Base-by-base conservation (phyloP, 2,329 filamentous ascomycete genomes). In the Aspergillus fumigatus region DNA sequence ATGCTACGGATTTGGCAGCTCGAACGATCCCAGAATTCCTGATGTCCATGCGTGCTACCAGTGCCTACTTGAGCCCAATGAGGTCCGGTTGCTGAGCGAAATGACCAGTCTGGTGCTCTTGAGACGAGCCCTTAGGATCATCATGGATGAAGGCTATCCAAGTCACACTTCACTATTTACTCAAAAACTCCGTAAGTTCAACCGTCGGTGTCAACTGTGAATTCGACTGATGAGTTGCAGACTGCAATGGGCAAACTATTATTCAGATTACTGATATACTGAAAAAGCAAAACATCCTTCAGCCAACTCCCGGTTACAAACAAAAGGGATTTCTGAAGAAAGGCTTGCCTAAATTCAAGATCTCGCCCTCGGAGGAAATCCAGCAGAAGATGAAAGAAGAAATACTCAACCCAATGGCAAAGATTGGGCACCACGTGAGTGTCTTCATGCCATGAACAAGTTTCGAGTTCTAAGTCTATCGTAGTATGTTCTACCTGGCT, bases 41-140 rank as follows among this genome's bases (percentile, higher is more conserved):
- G 63, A 70, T 27, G 58, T 69, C n/a, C 77, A 81, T 62, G 70
- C 71, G 17, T 81, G 79, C 66, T 80, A 80, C 59, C 63, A 65
- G 29, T 81, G 79, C 58, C 64, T 80, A n/a, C 62, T 77, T 23
- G 61, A 66, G 38, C 64, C 64, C 8, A 58, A 63, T 14, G 70
- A 71, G 53, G 50, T 51, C n/a, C 40, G 62, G n/a, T 23, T 70
- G 43, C 53, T 71, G 26, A 52, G 56, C 29, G 63, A 70, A 50
- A 65, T 73, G 59, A 60, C 61, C 47, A 67, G 64, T 10, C 55
- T 71, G 3, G 65, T 67, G 6, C 59, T 71, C 6, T 38, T 70
- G 29, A 65, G 70, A 50, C 60, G 63, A 48, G 67, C 67, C 1
- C 52, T 73, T 9, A 63, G 54, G 14, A 62, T 72, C 26, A 68